phyloP scores from a whole-genome alignment of 164 flowering plant species.

The Dillenia turbinata region DNA sequence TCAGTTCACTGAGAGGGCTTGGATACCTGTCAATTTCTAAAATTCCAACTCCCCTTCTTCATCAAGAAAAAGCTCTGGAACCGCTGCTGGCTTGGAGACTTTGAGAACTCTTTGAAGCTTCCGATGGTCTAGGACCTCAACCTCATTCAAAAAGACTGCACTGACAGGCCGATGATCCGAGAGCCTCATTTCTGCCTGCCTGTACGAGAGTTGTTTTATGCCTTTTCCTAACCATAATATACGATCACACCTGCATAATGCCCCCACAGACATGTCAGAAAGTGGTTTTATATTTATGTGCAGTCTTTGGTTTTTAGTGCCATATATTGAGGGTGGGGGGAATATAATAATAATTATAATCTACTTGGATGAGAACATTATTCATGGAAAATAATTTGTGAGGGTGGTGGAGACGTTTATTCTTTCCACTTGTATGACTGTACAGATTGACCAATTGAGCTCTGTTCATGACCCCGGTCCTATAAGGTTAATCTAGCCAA shows the following conservation, averaged over 20 bases:
- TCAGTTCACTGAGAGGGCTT: background rate
- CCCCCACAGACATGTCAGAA: background rate
- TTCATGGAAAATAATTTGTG: no score
- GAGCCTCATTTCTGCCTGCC: slow-evolving; percentile 48
- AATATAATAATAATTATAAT: no score
- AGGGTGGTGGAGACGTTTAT: no score
- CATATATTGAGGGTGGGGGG: no score
- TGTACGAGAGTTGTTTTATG: slow-evolving; percentile 76
- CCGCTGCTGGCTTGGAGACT: slow-evolving; percentile 48
- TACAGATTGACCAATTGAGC: no score
- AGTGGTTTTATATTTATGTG: no score
- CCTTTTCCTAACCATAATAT: slow-evolving; percentile 86
- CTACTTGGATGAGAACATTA: no score
- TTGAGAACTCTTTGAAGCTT: slow-evolving; percentile 72
- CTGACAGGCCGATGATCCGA: slow-evolving; percentile 98
- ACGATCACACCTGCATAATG: slow-evolving; percentile 82
- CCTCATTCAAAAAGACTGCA: slow-evolving; percentile 63
- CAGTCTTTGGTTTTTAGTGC: background rate
- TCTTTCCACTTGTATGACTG: no score
- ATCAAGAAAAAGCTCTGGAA: slow-evolving; percentile 48
- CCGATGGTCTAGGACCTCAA: slow-evolving; percentile 73
- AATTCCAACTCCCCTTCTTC: slow-evolving; percentile 24
- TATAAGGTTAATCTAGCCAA: no score
- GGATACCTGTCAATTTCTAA: slow-evolving; percentile 26
- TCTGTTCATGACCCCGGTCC: no score